Percentiles rank a stretch among this genome's conserved stretches.
phyloP scores from a whole-genome alignment of 108 stramenopile species.

The Poteriospumella lacustris region DNA sequence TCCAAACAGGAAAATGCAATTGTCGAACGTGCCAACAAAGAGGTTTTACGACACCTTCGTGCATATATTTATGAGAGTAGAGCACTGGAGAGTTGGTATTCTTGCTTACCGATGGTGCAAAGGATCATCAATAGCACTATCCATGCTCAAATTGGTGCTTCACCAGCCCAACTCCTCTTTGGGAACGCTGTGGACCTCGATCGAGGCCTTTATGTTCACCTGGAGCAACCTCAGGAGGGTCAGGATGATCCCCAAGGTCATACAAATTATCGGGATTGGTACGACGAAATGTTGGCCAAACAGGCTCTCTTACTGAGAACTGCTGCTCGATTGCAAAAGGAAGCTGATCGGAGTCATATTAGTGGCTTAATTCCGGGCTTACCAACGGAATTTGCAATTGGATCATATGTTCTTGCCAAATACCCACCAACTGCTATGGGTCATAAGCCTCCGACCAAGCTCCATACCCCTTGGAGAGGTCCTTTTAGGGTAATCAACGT shows the following conservation, averaged over 20 bases:
- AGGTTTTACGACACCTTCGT: too few relatives aligned
- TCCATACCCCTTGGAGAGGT: not conserved
- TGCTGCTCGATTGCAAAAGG: conserved; percentile 6
- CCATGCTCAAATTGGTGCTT: conserved; percentile 7
- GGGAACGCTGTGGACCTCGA: conserved; percentile 5
- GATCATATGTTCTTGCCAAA: conserved; percentile 8
- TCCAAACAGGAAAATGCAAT: too few relatives aligned
- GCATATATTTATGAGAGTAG: conserved; percentile 8
- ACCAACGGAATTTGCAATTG: conserved; percentile 7
- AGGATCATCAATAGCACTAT: conserved; percentile 1
- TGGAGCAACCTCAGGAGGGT: conserved; percentile 6
- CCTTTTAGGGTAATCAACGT: too few relatives aligned
- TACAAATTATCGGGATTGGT: not conserved
- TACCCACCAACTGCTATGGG: conserved; percentile 6
- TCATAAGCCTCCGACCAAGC: not conserved
- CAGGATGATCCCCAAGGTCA: conserved; percentile 6
- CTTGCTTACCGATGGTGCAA: too few relatives aligned
- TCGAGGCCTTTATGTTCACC: conserved; percentile 6
- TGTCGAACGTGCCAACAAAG: too few relatives aligned
- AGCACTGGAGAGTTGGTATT: conserved; percentile 7
- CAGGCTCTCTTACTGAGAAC: conserved; percentile 6
- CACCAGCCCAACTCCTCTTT: conserved; percentile 6
- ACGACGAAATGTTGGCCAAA: conserved; percentile 7
- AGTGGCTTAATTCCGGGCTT: conserved; percentile 6
- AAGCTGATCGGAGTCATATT: conserved; percentile 7